phyloP scores from a whole-genome alignment of 441 rosid genomes.

The Euphorbia corollata region DNA sequence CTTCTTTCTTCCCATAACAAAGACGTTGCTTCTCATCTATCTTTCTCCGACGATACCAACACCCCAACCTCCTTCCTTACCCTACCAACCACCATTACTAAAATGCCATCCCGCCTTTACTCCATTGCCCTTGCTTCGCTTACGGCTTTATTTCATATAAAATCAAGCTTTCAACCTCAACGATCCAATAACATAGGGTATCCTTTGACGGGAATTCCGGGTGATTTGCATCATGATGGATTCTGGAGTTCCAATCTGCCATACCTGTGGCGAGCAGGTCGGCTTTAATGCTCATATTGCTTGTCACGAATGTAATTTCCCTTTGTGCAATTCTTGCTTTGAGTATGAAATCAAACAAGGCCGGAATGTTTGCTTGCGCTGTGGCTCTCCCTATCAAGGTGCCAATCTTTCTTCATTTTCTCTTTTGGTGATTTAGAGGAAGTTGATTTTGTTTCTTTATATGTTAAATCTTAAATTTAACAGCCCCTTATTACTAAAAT shows the following conservation, averaged over 20 bases:
- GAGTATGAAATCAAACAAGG: slow-evolving; percentile 78
- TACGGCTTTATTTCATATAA: slow-evolving; percentile 22
- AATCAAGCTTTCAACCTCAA: slow-evolving; percentile 1
- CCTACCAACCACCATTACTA: slow-evolving; percentile 49
- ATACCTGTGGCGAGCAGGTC: slow-evolving; percentile 75
- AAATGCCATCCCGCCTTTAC: slow-evolving; percentile 24
- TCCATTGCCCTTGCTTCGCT: slow-evolving; percentile 15
- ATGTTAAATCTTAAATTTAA: background rate
- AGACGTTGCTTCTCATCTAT: slow-evolving; percentile 41
- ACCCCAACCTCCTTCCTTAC: slow-evolving; percentile 56
- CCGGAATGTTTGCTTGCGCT: slow-evolving; percentile 65
- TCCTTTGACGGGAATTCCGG: background rate
- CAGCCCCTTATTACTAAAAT: background rate
- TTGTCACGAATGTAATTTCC: slow-evolving; percentile 76
- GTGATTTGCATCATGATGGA: slow-evolving; percentile 55
- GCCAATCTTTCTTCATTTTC: background rate
- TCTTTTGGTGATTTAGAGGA: background rate
- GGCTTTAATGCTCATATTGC: slow-evolving; percentile 53
- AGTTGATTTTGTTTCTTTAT: background rate
- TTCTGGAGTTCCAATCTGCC: slow-evolving; percentile 64
- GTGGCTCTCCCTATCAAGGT: slow-evolving; percentile 76
- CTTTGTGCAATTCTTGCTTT: slow-evolving; percentile 76
- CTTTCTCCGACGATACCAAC: slow-evolving; percentile 48
- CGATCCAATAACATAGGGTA: background rate
- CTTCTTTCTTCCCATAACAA: slow-evolving; percentile 15